phyloP scores from a whole-genome alignment of 495 filamentous ascomycete species.

The Bombardia bombarda region DNA sequence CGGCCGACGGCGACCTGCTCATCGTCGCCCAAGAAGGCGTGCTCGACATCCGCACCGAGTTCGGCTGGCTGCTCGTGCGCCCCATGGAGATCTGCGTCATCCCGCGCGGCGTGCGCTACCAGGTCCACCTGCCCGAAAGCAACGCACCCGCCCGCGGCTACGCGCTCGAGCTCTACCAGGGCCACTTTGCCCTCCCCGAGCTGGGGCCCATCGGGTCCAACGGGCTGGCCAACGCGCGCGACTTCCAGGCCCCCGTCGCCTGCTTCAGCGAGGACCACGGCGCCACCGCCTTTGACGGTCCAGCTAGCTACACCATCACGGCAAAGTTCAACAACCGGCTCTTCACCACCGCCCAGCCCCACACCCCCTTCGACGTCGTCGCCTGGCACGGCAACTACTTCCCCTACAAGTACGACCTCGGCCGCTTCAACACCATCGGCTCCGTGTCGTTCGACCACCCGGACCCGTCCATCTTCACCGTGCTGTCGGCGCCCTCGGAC shows the following conservation, averaged over 20 bases:
- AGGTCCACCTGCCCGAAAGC: conserved; percentile 54
- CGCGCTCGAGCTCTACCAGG: conserved; percentile 79
- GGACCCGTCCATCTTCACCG: conserved; percentile 76
- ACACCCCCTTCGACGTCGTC: conserved; percentile 77
- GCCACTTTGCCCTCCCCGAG: conserved; percentile 78
- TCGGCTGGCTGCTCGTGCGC: conserved; percentile 72
- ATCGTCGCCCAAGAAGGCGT: conserved; percentile 79
- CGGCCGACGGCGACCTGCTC: conserved; percentile 83
- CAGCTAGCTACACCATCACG: conserved; percentile 49
- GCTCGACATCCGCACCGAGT: conserved; percentile 78
- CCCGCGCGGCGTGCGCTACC: conserved; percentile 74
- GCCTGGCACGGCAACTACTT: conserved; percentile 78
- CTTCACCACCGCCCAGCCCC: conserved; percentile 62
- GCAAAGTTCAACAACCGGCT: conserved; percentile 76
- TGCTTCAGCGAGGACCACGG: conserved; percentile 56
- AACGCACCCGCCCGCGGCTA: conserved; percentile 61
- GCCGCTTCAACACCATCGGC: conserved; percentile 70
- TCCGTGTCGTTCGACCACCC: conserved; percentile 70
- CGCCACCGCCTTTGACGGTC: conserved; percentile 27
- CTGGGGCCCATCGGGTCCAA: conserved; percentile 86
- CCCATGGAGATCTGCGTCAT: conserved; percentile 88
- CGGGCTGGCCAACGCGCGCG: conserved; percentile 76
- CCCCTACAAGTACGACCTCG: conserved; percentile 84
- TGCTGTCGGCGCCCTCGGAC: conserved; percentile 62
- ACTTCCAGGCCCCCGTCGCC: conserved; percentile 81